Conservation (phyloP, 768 basidiomycete genomes). For the Suillus variegatus region DNA sequence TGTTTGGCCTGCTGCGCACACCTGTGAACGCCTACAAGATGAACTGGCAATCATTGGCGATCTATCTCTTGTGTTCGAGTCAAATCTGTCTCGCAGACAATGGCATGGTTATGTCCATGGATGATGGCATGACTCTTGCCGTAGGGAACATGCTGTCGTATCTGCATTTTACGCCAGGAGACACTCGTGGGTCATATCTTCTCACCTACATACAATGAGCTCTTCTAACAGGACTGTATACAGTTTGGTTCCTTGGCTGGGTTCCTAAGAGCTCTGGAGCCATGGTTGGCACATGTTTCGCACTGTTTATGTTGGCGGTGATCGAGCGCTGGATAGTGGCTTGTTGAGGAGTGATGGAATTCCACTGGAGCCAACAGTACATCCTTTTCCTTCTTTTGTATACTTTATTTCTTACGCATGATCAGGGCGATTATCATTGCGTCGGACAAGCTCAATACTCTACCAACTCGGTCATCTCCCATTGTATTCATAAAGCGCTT, state of each 20-base stretch:
- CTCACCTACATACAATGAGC: background rate
- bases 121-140: slow-evolving; percentile 47
- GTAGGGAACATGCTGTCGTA: slow-evolving; percentile 55
- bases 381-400: background rate
- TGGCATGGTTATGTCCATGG: slow-evolving; percentile 66
- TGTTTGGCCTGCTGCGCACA: too few relatives aligned
- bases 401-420: slow-evolving; percentile 1
- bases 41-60: slow-evolving; percentile 13
- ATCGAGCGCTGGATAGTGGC: slow-evolving; percentile 76
- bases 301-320: slow-evolving; percentile 71
- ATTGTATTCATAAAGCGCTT: slow-evolving; percentile 23
- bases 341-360: slow-evolving; percentile 54
- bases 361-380: slow-evolving; percentile 58
- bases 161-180: slow-evolving; percentile 66
- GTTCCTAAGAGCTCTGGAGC: slow-evolving; percentile 63
- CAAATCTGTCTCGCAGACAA: slow-evolving; percentile 32
- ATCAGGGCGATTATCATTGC: slow-evolving; percentile 34
- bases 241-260: slow-evolving; percentile 68
- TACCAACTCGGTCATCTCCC: slow-evolving; percentile 3
- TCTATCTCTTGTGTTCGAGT: slow-evolving; percentile 13
- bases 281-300: slow-evolving; percentile 76
- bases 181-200: slow-evolving; percentile 43
- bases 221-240: slow-evolving; percentile 2
- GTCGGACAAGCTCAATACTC: slow-evolving; percentile 28
- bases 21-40: background rate